Evolutionary conservation across 805 yeast species (phyloP).

Genomic region (Candida pini): DNA sequence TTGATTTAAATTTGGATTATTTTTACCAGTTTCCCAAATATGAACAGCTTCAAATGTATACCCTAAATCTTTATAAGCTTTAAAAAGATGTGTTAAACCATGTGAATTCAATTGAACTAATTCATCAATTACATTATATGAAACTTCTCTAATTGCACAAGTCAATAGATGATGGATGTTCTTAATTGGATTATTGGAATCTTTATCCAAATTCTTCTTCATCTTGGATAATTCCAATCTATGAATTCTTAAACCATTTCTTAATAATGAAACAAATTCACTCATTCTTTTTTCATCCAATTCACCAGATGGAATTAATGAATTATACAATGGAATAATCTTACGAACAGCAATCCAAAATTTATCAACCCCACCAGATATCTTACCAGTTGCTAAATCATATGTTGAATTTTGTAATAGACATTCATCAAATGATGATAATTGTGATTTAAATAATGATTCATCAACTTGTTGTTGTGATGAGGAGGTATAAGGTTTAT

Average conservation of each 20-base stretch:
- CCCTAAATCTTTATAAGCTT: conserved; percentile 55
- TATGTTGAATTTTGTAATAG: conserved; percentile 30
- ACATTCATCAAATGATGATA: conserved; percentile 47
- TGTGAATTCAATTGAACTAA: conserved; percentile 41
- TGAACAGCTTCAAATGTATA: conserved; percentile 59
- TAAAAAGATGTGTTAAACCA: conserved; percentile 53
- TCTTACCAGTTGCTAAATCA: conserved; percentile 34
- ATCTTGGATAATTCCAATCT: conserved; percentile 49
- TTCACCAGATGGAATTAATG: conserved; percentile 41
- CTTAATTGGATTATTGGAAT: conserved; percentile 48
- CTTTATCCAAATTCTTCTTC: conserved; percentile 56
- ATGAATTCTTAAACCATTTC: conserved; percentile 52
- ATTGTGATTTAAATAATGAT: too few species aligned
- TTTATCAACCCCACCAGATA: conserved; percentile 34
- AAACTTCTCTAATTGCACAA: conserved; percentile 45
- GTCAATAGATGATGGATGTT: conserved; percentile 47
- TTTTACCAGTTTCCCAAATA: conserved; percentile 64
- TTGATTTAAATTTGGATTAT: conserved; percentile 33
- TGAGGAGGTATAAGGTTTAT: too few species aligned
- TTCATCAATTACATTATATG: conserved; percentile 43
- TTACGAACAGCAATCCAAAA: conserved; percentile 50
- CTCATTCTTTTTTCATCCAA: conserved; percentile 42
- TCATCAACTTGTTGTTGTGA: too few species aligned
- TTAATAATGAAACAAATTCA: conserved; percentile 44
- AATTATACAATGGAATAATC: conserved; percentile 46